phyloP scores from a whole-genome alignment of 345 rosid species.

The Alliaria petiolata region DNA sequence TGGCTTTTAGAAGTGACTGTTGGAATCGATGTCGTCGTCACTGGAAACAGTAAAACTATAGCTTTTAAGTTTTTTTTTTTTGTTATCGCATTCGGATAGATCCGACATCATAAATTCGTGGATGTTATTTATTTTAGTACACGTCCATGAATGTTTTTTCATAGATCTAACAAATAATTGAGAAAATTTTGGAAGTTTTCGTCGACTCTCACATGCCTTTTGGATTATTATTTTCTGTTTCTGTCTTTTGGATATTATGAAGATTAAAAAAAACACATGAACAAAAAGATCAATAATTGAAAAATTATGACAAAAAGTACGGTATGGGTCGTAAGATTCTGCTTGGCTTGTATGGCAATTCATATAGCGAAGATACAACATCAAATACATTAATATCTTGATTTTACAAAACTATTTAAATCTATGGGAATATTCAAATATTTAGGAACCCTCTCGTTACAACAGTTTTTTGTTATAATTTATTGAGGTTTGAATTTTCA shows the following conservation, averaged over 20 bases:
- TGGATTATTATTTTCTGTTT: neutral
- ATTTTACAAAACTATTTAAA: neutral
- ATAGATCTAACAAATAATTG: neutral
- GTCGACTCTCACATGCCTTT: constrained; percentile 14
- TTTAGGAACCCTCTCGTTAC: too few species aligned
- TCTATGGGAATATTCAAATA: neutral
- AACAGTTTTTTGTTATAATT: too few species aligned
- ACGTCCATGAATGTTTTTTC: neutral
- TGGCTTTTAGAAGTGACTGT: too few species aligned
- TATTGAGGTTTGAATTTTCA: too few species aligned
- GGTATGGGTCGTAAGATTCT: constrained; percentile 6
- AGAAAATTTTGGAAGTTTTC: constrained; percentile 11
- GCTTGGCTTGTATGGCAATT: neutral
- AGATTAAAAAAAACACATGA: neutral
- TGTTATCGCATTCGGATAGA: constrained; percentile 14
- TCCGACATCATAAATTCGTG: neutral
- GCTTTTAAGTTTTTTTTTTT: too few species aligned
- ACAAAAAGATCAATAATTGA: constrained; percentile 2
- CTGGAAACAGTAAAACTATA: too few species aligned
- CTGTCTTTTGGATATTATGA: neutral
- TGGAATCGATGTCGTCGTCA: too few species aligned
- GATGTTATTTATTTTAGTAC: neutral
- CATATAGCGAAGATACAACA: neutral
- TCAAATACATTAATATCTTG: neutral
- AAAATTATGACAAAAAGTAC: neutral